phyloP scores from a whole-genome alignment of 1,284 basidiomycete genomes.

The Pholiota adiposa region DNA sequence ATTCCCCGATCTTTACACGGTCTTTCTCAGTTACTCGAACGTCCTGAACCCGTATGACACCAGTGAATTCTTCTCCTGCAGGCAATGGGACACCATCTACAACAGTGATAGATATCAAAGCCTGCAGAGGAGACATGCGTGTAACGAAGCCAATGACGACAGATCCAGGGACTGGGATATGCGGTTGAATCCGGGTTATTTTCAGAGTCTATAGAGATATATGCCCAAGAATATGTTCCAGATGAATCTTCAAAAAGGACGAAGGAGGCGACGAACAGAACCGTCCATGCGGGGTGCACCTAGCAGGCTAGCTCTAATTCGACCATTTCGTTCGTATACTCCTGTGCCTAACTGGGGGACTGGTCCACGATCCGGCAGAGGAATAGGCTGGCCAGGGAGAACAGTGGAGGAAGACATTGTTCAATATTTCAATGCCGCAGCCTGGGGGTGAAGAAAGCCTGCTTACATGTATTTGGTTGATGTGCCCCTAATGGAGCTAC shows the following conservation, averaged over 20 bases:
- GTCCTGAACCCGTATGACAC: slow-evolving; percentile 91
- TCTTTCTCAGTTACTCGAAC: slow-evolving; percentile 93
- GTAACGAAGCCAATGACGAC: slow-evolving; percentile 83
- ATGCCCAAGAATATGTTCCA: slow-evolving; percentile 26
- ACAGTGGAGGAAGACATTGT: slow-evolving; percentile 46
- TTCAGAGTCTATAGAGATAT: slow-evolving; percentile 50
- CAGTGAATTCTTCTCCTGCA: slow-evolving; percentile 90
- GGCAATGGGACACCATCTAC: slow-evolving; percentile 92
- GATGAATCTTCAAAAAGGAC: slow-evolving; percentile 13
- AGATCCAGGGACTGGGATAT: slow-evolving; percentile 72
- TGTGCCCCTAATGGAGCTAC: slow-evolving; percentile 15
- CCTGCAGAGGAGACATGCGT: slow-evolving; percentile 87
- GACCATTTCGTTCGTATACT: slow-evolving; percentile 68
- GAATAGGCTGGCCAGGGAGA: slow-evolving; percentile 85
- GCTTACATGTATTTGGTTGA: slow-evolving; percentile 31
- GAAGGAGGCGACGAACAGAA: slow-evolving; percentile 55
- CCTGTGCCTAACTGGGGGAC: slow-evolving; percentile 69
- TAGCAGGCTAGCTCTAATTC: slow-evolving; percentile 74
- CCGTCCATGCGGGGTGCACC: slow-evolving; percentile 69
- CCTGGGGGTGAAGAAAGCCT: background rate
- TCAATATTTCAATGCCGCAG: slow-evolving; percentile 2
- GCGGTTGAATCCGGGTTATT: slow-evolving; percentile 64
- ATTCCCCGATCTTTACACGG: slow-evolving; percentile 91
- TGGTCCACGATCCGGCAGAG: slow-evolving; percentile 58
- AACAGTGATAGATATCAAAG: slow-evolving; percentile 85